A percentile compares a stretch with the other conserved stretches of the same genome.
Evolutionary conservation across 75 land plant species (phyloP).

Genomic region (Cryptomeria japonica): DNA sequence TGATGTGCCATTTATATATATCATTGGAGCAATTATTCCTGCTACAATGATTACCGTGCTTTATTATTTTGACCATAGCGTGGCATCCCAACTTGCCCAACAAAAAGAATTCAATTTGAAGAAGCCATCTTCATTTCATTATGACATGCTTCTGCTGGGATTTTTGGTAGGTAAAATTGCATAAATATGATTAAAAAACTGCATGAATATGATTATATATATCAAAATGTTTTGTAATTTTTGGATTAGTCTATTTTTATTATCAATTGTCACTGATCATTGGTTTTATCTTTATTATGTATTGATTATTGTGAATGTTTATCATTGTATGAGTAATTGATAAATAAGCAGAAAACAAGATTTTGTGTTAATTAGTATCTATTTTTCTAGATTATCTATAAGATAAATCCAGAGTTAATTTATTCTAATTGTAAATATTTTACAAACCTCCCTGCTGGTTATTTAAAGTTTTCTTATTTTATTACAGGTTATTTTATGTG

Average conservation of each 20-base stretch:
- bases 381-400: too few relatives aligned
- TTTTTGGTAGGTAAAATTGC: constrained; percentile 66
- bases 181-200: too few relatives aligned
- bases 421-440: too few relatives aligned
- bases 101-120: constrained; percentile 87
- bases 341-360: too few relatives aligned
- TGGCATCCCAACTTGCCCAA: constrained; percentile 90
- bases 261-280: too few relatives aligned
- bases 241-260: not conserved
- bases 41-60: constrained; percentile 91
- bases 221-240: not conserved
- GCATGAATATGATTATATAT: not conserved
- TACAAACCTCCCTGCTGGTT: constrained; percentile 16
- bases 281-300: too few relatives aligned
- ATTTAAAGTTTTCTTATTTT: not conserved
- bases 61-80: constrained; percentile 91
- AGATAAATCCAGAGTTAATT: too few relatives aligned
- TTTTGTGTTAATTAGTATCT: too few relatives aligned
- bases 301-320: too few relatives aligned
- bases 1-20: constrained; percentile 63
- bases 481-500: constrained; percentile 49
- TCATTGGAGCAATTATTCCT: constrained; percentile 79
- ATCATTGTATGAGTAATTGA: too few relatives aligned
- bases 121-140: constrained; percentile 84
- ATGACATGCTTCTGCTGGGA: constrained; percentile 79